Conservation (phyloP, 192 early-diverging fungal genomes). For the Coemansia asiatica region DNA sequence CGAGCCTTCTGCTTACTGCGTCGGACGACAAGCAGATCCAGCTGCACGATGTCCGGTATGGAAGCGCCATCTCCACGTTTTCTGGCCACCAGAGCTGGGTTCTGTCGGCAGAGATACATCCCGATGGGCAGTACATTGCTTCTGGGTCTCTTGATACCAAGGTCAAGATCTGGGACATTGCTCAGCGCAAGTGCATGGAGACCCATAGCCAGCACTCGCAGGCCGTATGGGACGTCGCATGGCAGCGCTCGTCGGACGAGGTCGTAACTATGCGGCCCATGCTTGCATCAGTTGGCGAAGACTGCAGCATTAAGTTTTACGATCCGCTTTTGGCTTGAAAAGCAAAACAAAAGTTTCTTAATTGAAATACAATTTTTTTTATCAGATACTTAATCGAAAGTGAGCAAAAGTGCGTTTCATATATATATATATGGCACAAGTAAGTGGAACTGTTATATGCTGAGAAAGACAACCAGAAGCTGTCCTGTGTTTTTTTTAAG, state of each 20-base stretch:
- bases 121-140: constrained; percentile 43
- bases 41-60: constrained; percentile 45
- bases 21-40: constrained; percentile 55
- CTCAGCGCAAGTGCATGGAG: constrained; percentile 41
- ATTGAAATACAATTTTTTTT: too few species aligned
- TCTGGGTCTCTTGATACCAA: constrained; percentile 49
- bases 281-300: constrained; percentile 50
- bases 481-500: too few species aligned
- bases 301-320: constrained; percentile 41
- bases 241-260: constrained; percentile 41
- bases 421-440: too few species aligned
- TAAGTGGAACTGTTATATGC: too few species aligned
- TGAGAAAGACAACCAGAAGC: too few species aligned
- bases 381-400: too few species aligned
- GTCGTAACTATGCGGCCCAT: constrained; percentile 32
- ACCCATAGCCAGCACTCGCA: constrained; percentile 45
- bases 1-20: constrained; percentile 34
- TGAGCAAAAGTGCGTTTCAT: too few species aligned
- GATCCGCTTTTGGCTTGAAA: constrained; percentile 45
- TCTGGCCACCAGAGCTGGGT: constrained; percentile 53
- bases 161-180: constrained; percentile 56
- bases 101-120: constrained; percentile 46
- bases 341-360: too few species aligned
- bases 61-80: constrained; percentile 34
- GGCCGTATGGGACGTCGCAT: constrained; percentile 49